Evolutionary conservation across 352 stramenopile genomes (phyloP).

Genomic region (Peronospora destructor): DNA sequence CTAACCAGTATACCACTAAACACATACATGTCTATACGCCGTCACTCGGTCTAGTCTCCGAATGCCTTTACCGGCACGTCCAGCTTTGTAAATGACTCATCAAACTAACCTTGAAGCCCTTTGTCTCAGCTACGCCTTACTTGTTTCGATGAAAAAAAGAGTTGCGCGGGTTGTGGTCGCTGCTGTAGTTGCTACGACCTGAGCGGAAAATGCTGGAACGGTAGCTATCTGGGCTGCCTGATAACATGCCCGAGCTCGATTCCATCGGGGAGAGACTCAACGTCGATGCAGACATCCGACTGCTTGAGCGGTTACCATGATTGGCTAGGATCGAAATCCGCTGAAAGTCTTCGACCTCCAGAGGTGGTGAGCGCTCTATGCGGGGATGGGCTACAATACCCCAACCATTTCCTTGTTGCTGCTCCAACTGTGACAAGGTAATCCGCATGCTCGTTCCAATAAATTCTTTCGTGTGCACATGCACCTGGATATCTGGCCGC

Average conservation of each 20-base stretch:
- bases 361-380: conserved; percentile 30
- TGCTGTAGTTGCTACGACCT: conserved; percentile 32
- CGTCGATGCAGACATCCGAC: conserved; percentile 43
- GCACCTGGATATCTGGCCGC: conserved; percentile 75
- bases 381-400: conserved; percentile 8
- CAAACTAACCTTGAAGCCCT: background rate
- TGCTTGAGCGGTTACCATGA: conserved; percentile 30
- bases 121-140: conserved; percentile 3
- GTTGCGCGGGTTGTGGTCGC: conserved; percentile 33
- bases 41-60: conserved; percentile 21
- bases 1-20: conserved; percentile 26
- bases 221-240: conserved; percentile 33
- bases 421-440: conserved; percentile 63
- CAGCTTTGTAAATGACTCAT: background rate
- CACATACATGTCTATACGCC: conserved; percentile 18
- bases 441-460: conserved; percentile 88
- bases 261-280: conserved; percentile 47
- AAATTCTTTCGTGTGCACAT: conserved; percentile 87
- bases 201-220: conserved; percentile 50
- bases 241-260: conserved; percentile 34
- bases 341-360: conserved; percentile 64
- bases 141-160: conserved; percentile 69
- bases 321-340: conserved; percentile 62
- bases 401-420: conserved; percentile 14
- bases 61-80: conserved; percentile 6